Evolutionary conservation across 805 yeast species (phyloP).

Genomic region (Phaffomyces thermotolerans): DNA sequence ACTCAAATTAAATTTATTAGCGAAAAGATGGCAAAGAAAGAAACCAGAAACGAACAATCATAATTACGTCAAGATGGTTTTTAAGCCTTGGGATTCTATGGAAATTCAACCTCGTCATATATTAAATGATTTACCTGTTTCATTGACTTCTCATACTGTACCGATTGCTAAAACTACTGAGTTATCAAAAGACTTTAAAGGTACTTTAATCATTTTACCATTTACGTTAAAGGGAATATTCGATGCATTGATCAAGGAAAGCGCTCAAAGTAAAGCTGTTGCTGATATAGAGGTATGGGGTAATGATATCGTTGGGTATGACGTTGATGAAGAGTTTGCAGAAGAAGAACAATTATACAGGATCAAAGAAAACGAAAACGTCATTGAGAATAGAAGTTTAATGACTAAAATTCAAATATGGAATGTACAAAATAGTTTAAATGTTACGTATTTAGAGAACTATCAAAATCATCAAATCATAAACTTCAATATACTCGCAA

Average conservation of each 20-base stretch:
- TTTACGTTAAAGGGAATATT: constrained; percentile 1
- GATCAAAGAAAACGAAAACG: constrained; percentile 4
- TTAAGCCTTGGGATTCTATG: constrained; percentile 9
- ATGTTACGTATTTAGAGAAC: constrained; percentile 9
- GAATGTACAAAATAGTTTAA: constrained; percentile 10
- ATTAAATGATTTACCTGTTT: constrained; percentile 1
- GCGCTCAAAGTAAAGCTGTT: background rate
- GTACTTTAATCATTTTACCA: constrained; percentile 4
- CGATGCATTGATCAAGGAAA: constrained; percentile 1
- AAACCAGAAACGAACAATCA: background rate
- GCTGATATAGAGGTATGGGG: constrained; percentile 2
- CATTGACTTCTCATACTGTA: background rate
- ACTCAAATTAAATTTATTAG: background rate
- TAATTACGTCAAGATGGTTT: constrained; percentile 1
- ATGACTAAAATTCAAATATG: constrained; percentile 11
- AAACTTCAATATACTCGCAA: constrained; percentile 25
- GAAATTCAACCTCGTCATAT: constrained; percentile 7
- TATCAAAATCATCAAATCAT: constrained; percentile 27
- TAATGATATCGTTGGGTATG: background rate
- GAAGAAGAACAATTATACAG: constrained; percentile 47
- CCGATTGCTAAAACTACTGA: constrained; percentile 2
- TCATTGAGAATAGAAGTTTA: background rate
- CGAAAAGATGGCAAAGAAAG: background rate
- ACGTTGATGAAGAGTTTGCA: constrained; percentile 27
- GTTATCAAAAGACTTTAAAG: background rate